phyloP scores from a whole-genome alignment of 2,329 filamentous ascomycete genomes.

The Fonsecaea pedrosoi region DNA sequence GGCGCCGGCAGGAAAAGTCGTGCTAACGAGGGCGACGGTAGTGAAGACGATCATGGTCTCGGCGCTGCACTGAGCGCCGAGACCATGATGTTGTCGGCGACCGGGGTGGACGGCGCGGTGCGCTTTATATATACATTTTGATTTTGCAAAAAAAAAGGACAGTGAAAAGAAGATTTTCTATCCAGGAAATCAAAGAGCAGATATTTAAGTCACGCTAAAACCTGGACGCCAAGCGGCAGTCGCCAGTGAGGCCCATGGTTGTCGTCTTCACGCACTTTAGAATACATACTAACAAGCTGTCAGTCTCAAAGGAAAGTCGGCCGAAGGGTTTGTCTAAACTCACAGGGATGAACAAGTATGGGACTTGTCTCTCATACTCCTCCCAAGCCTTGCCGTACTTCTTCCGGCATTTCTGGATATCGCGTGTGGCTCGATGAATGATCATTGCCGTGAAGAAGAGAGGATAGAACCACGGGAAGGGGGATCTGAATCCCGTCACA shows the following conservation, averaged over 20 bases:
- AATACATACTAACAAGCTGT: slow-evolving; percentile 36
- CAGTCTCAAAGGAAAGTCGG: slow-evolving; percentile 5
- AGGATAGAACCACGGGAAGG: slow-evolving; percentile 90
- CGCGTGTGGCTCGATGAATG: slow-evolving; percentile 74
- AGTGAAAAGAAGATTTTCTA: not conserved
- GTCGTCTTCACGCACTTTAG: slow-evolving; percentile 15
- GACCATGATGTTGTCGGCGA: not conserved
- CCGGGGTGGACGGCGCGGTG: not conserved
- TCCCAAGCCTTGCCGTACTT: slow-evolving; percentile 85
- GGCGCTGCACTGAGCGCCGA: not conserved
- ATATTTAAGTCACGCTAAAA: slow-evolving; percentile 2
- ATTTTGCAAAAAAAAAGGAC: not conserved
- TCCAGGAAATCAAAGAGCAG: not conserved
- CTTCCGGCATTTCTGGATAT: slow-evolving; percentile 74
- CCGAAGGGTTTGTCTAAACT: slow-evolving; percentile 42
- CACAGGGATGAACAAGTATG: slow-evolving; percentile 82
- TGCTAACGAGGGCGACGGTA: not conserved
- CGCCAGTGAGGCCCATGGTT: not conserved
- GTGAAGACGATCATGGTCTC: not conserved
- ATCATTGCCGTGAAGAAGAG: slow-evolving; percentile 83
- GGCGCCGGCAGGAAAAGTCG: slow-evolving; percentile 1
- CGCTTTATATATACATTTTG: not conserved
- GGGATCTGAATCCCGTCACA: slow-evolving; percentile 80
- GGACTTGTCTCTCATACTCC: slow-evolving; percentile 79
- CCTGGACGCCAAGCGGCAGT: not conserved